Evolutionary conservation across 352 stramenopile genomes (phyloP), one percentile per base, ranked within the genome.

Genomic region (Paralagenidium karlingii): DNA sequence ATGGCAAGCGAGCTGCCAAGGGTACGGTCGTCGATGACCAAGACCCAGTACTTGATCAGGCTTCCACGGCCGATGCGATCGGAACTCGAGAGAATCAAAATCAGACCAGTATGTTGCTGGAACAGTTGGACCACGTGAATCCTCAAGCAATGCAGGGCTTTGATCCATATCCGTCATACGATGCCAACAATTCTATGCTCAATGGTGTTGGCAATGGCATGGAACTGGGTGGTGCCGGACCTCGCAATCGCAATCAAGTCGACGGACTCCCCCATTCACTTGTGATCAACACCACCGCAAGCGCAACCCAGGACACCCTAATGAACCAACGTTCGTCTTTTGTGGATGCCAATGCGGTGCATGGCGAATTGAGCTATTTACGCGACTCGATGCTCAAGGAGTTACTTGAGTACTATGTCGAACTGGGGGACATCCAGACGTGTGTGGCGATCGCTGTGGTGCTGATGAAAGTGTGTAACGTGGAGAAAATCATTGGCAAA

Each of bases 51-150:
- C n/a, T n/a, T n/a, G n/a, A n/a, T n/a, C n/a, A n/a, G n/a, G n/a
- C n/a, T n/a, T n/a, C n/a, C n/a, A n/a, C n/a, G n/a, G n/a, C n/a
- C n/a, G n/a, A n/a, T n/a, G n/a, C n/a, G n/a, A n/a, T n/a, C n/a
- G n/a, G n/a, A n/a, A n/a, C n/a, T n/a, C n/a, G n/a, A n/a, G n/a
- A n/a, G n/a, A n/a, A n/a, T n/a, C n/a, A n/a, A 5, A 88, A 70
- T 27, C 67, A 88, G 40, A 86, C 79, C 1, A 51, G 59, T 3
- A 84, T 82, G 66, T 44, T 93, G 5, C 53, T 93, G 1, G 64
- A 88, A 31, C 79, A 93, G 40, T 56, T 93, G 1, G 79, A 93
- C 32, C 68, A 87, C 22, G 74, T 93, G 0, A 93, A 93, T 28
- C 79, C 79, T 4, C 70, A 88, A 47, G 77, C 77, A 7, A 85